Evolutionary conservation across 169 alveolate genomes (phyloP), one percentile per base, ranked within the genome.

Genomic region (Cardiosporidium cionae): DNA sequence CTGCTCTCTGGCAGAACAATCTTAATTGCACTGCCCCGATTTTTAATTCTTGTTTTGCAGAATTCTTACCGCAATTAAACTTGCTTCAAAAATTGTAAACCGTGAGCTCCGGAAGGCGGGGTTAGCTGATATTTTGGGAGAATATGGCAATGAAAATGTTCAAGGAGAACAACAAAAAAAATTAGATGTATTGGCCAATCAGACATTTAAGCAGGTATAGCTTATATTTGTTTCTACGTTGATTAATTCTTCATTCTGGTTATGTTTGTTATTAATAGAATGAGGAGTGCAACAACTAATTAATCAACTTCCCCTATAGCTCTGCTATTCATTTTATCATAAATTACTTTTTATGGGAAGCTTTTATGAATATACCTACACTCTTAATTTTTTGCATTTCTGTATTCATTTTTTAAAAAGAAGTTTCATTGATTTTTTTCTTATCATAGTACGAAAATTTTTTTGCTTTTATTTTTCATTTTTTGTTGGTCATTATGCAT

Each of bases 131-230:
- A 76, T 77, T 69, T 34, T 77, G 68, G 83, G 83, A 23, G 83
- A 74, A 6, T 74, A 74, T 4, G 83, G 83, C 7, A 54, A 52
- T n/a, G 76, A 77, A 34, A 77, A 77, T 71, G 72, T 77, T 1
- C 83, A 76, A 28, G 91, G 91, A 0, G 91, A 86, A 36, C 76
- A 62, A 25, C 86, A 79, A 67, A 82, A 83, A 64, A 83, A 83
- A 68, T 32, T 86, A 34, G 91, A 86, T 52, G 77, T 86, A 22
- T 53, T 86, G 22, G 86, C 91, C 5, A 86, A 86, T 68, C 82
- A 76, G 16, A 80, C 76, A 16, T 79, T 85, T 73, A 78, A 79
- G 34, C 84, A 74, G 68, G 81, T 74, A 25, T 3, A 7, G n/a
- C n/a, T n/a, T n/a, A n/a, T n/a, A n/a, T n/a, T n/a, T n/a, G n/a